Base-by-base conservation (phyloP, 441 rosid species). In the Erodium trifolium region DNA sequence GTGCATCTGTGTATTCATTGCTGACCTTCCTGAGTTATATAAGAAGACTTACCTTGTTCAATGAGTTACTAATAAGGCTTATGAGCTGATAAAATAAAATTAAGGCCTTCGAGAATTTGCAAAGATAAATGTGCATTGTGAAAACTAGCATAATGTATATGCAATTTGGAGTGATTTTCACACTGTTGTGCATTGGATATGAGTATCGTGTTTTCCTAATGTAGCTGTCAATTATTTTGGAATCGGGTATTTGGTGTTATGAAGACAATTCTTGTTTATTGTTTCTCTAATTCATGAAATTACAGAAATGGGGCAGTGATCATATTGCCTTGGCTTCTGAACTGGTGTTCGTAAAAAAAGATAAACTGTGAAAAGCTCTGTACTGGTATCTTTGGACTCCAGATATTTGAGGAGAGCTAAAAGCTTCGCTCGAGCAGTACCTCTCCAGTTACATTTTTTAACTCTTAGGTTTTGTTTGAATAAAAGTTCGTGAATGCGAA, bases 231-330 rank as follows among this genome's bases (percentile, higher is more conserved):
- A 4, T 51, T 51, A 14, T 51, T 3, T 13, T 51, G 17, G 57
- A 51, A 51, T 5, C 8, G 57, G n/a, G 57, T 41, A 18, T 41
- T 2, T 64, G 18, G 49, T 35, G 3, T 9, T 53, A 27, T 7
- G 9, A 13, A 37, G 11, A 13, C 13, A 27, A 10, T 17, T 8
- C 19, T 19, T 1, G 13, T 23, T 6, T 10, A 17, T 71, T 19
- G 57, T 43, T 39, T 5, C 17, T 59, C 19, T 7, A 45, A 8
- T 7, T 3, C 12, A 19, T 10, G 29, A 4, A 14, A 47, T 66
- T 27, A 62, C 87, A 92, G 99, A 94, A 88, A 90, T 92, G 99
- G 99, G 96, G 99, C 5, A 94, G 99, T 37, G 98, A 94, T 80
- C 99, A 92, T 78, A 82, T 90, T 68, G 97, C 99, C 13, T 77